Base-by-base conservation (phyloP, 1,284 basidiomycete species). In the Neolentinus lepideus region DNA sequence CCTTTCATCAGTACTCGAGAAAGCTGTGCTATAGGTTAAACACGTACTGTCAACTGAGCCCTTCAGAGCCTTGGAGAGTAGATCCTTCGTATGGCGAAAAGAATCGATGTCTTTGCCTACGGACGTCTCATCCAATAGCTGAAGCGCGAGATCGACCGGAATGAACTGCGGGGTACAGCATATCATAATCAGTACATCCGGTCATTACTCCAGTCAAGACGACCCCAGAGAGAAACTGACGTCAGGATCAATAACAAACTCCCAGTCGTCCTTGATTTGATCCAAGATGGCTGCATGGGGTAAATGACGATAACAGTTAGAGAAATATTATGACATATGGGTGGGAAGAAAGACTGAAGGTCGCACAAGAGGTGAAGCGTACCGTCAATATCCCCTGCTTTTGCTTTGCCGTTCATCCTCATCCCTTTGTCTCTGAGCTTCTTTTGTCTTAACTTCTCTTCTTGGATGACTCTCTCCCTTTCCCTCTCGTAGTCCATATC, bases 251-350 rank as follows among this genome's bases (percentile, higher is more conserved):
- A 90, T 83, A 48, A 95, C 84, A 64, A 92, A 88, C 58, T 91
- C 90, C 93, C 94, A 98, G 57, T 92, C 92, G 61, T 89, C 86
- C 64, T 83, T 84, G 59, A 98, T 90, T 67, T 90, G 83, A 59
- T 90, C 84, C 60, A 98, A 72, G 2, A 97, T 83, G 57, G 85
- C 92, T 94, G 61, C 0, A 56, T 16, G 35, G 8, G 27, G 22
- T n/a, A 22, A 51, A 62, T 29, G 62, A 16, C 12, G 26, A 12
- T 22, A 29, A 27, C n/a, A 38, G 25, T 26, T 19, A 54, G 38
- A 25, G 36, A 12, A 9, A n/a, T 45, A 25, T 14, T 10, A 3
- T 35, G 43, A 16, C 8, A 24, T 54, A 43, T 3, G 33, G 14
- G 27, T 29, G 12, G 4, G 33, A 24, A n/a, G 51, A 52, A 16